Evolutionary conservation across 2,329 filamentous ascomycete species (phyloP).

Genomic region (Microsporum canis): DNA sequence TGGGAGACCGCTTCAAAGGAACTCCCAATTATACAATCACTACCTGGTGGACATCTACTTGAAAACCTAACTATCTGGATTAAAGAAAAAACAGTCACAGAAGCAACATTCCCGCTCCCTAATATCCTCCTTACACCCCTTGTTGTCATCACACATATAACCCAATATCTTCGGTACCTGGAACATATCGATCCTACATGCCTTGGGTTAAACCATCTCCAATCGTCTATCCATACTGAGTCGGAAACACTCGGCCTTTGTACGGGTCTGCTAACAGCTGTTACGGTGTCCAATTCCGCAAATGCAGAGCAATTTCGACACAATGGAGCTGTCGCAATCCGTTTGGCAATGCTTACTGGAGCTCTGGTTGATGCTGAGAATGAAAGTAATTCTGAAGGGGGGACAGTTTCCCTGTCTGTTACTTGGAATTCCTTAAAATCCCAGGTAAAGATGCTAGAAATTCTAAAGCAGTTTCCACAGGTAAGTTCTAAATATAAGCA

Average conservation of each 20-base stretch:
- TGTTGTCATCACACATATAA: conserved; percentile 30
- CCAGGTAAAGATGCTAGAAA: conserved; percentile 16
- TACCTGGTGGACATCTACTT: not conserved
- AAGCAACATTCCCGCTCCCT: conserved; percentile 16
- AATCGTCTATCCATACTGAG: not conserved
- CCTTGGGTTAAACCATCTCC: not conserved
- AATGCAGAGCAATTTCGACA: conserved; percentile 22
- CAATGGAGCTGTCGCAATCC: conserved; percentile 29
- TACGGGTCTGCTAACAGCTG: conserved; percentile 30
- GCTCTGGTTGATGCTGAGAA: conserved; percentile 29
- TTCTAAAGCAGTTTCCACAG: conserved; percentile 16
- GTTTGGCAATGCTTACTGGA: conserved; percentile 31
- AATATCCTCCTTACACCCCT: conserved; percentile 30
- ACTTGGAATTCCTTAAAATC: not conserved
- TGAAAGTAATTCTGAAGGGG: conserved; percentile 13
- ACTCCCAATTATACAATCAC: conserved; percentile 13
- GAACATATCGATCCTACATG: not conserved
- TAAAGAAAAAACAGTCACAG: conserved; percentile 8
- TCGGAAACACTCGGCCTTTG: conserved; percentile 30
- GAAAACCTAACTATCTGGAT: conserved; percentile 14
- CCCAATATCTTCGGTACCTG: conserved; percentile 23
- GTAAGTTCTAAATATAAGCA: conserved; percentile 6
- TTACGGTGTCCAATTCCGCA: conserved; percentile 25
- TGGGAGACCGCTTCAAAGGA: conserved; percentile 11
- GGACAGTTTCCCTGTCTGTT: conserved; percentile 19